Evolutionary conservation across 2,329 filamentous ascomycete genomes (phyloP).

Genomic region (Fusarium bulbicola): DNA sequence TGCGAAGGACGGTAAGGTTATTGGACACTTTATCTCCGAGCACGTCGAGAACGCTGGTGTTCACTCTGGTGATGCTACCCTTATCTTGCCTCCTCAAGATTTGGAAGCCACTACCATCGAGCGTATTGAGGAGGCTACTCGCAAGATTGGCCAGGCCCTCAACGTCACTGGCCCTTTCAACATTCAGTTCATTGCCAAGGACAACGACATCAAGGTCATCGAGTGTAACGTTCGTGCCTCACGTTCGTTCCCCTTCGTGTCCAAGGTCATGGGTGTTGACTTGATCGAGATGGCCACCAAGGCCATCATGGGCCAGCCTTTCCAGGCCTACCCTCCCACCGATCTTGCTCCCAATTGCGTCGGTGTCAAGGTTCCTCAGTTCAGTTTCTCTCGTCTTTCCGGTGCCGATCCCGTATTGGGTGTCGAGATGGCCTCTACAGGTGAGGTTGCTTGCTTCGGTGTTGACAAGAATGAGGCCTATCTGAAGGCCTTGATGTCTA

Average conservation of each 20-base stretch:
- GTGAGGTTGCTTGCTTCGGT: conserved; percentile 97
- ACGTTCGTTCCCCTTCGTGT: conserved; percentile 96
- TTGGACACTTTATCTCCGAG: conserved; percentile 97
- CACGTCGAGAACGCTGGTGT: conserved; percentile 99
- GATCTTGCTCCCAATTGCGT: conserved; percentile 84
- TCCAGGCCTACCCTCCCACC: conserved; percentile 82
- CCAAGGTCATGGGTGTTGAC: conserved; percentile 97
- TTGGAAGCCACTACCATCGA: conserved; percentile 87
- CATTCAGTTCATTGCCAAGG: conserved; percentile 99
- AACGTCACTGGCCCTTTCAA: conserved; percentile 98
- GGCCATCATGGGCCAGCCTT: conserved; percentile 87
- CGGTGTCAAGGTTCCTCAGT: conserved; percentile 97
- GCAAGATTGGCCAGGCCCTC: conserved; percentile 92
- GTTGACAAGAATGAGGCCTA: conserved; percentile 97
- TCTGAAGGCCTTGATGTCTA: conserved; percentile 93
- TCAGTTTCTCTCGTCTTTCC: conserved; percentile 97
- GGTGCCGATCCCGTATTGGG: conserved; percentile 96
- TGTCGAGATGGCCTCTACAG: conserved; percentile 99
- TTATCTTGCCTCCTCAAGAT: conserved; percentile 95
- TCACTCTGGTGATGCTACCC: conserved; percentile 95
- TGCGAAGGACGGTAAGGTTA: conserved; percentile 85
- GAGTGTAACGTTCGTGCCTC: conserved; percentile 98
- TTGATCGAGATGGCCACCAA: conserved; percentile 99
- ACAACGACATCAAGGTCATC: conserved; percentile 99
- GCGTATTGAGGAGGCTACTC: conserved; percentile 92